Base-by-base conservation (phyloP, 352 stramenopile genomes). In the Globisporangium cystogenes region DNA sequence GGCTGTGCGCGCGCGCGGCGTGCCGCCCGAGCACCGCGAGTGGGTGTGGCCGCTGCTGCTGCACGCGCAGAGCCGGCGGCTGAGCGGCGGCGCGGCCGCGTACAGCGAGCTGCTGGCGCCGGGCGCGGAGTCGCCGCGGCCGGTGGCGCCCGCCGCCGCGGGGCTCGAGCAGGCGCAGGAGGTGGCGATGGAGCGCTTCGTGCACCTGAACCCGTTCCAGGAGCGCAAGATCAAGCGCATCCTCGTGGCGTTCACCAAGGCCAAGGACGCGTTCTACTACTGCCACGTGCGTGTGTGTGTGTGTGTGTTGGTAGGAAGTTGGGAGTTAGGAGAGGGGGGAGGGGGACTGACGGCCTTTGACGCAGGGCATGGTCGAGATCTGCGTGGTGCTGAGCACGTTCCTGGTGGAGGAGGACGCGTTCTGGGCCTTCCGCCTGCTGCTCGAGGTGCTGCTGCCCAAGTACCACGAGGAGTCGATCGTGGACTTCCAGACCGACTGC, bases 161-260 rank as follows among this genome's bases (percentile, higher is more conserved):
- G 72, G 73, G 1, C 51, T 87, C 21, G 67, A 87, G 27, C 72
- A 87, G 59, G 81, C 81, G 26, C 81, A 89, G 59, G 81, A 91
- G 52, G 69, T 83, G 45, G 81, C 81, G 4, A 87, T 91, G 72
- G 77, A 91, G 65, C 68, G 74, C 29, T 91, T 91, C 48, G 71
- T 74, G 41, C 81, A 91, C 52, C 51, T 91, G 36, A 89, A 88
- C 45, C 81, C 76, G 36, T 88, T 91, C 64, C 77, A 91, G 59
- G 81, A 91, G 51, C 76, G 76, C 72, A 91, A 91, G 63, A 89
- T 89, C 62, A 76, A 86, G 56, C 76, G 77, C 51, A 88, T 91
- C 48, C 37, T 91, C 42, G 53, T 89, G 27, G 81, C 81, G 7
- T 91, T 87, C 60, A 69, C 76, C 60, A 89, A 89, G 65, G 84